phyloP scores from a whole-genome alignment of 2,329 filamentous ascomycete species.

The Monilinia vaccinii-corymbosi region DNA sequence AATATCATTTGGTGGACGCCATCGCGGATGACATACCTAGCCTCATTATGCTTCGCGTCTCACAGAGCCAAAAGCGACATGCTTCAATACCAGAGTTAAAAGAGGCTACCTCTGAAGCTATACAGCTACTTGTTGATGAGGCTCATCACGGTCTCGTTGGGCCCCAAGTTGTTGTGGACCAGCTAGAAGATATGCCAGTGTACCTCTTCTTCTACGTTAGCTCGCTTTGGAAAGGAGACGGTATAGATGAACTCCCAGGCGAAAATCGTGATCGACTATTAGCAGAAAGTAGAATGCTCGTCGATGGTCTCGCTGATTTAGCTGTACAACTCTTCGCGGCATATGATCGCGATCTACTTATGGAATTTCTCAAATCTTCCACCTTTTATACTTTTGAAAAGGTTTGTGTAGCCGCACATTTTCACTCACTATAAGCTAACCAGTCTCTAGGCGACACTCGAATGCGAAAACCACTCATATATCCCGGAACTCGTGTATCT shows the following conservation, averaged over 20 bases:
- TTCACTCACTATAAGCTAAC: constrained; percentile 6
- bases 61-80: constrained; percentile 55
- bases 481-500: constrained; percentile 92
- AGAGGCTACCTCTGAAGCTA: constrained; percentile 71
- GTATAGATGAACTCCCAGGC: constrained; percentile 44
- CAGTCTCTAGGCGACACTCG: constrained; percentile 48
- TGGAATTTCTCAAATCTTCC: constrained; percentile 78
- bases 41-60: constrained; percentile 80
- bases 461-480: constrained; percentile 74
- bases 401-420: constrained; percentile 29
- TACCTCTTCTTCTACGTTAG: constrained; percentile 92
- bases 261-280: constrained; percentile 48
- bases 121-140: constrained; percentile 80
- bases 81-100: constrained; percentile 65
- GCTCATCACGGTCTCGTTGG: constrained; percentile 80
- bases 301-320: constrained; percentile 81
- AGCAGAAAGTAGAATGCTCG: constrained; percentile 55
- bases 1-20: constrained; percentile 83
- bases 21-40: constrained; percentile 83
- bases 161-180: constrained; percentile 66
- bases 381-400: constrained; percentile 84
- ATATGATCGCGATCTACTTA: constrained; percentile 70
- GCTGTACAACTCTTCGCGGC: constrained; percentile 79
- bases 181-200: constrained; percentile 60
- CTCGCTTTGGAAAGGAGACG: constrained; percentile 72